These are phyloP conservation scores for Russula earlei DNA, from an alignment of 768 basidiomycete genomes.

Conservation along the genomic window DNA sequence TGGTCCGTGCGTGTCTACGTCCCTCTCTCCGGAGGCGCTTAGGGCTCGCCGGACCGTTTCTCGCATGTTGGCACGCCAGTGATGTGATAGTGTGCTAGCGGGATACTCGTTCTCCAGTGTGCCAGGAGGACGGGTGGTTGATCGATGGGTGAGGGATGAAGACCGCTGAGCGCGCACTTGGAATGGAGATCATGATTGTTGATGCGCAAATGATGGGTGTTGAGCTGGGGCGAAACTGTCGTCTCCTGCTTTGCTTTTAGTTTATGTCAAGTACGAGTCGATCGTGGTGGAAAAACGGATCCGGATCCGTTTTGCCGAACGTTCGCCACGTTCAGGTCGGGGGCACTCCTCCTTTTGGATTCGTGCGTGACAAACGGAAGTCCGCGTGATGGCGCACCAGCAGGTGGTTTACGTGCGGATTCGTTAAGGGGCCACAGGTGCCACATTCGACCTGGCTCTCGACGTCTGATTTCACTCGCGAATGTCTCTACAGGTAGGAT, in stretches of 20 bases:
- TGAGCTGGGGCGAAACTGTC: too few species aligned
- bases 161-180: too few species aligned
- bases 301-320: background rate
- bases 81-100: background rate
- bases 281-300: slow-evolving; percentile 13
- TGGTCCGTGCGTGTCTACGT: slow-evolving; percentile 5
- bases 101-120: background rate
- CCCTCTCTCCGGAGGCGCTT: background rate
- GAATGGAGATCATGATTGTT: too few species aligned
- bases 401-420: slow-evolving; percentile 19
- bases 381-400: slow-evolving; percentile 11
- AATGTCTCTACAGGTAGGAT: too few species aligned
- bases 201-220: too few species aligned
- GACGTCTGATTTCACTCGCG: background rate
- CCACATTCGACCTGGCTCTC: background rate
- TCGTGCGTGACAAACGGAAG: slow-evolving; percentile 11
- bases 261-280: background rate
- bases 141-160: background rate
- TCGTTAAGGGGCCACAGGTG: slow-evolving; percentile 6
- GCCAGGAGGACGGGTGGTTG: background rate
- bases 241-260: too few species aligned
- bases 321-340: slow-evolving; percentile 10
- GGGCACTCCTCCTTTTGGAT: slow-evolving; percentile 11
- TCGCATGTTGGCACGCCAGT: background rate
- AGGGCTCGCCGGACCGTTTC: background rate